These are phyloP conservation scores for Leccinum truebloodii DNA, from an alignment of 768 basidiomycete species.

Conservation along the genomic window DNA sequence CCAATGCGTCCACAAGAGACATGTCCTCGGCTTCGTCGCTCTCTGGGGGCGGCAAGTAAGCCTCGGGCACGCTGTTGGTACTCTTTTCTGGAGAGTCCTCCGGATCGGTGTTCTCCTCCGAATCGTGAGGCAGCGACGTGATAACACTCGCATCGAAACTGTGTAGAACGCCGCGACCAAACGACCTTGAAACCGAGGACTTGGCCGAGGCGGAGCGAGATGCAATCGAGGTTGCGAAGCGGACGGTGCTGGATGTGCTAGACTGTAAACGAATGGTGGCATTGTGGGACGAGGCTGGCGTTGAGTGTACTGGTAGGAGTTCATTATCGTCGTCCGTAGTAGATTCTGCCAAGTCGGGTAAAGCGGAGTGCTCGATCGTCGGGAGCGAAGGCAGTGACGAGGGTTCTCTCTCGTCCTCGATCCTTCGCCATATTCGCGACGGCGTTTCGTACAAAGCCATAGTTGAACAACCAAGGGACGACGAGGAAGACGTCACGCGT, in stretches of 20 bases:
- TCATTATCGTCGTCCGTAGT: conserved; percentile 44
- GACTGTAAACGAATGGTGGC: conserved; percentile 53
- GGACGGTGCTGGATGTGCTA: conserved; percentile 48
- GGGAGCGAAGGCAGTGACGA: conserved; percentile 82
- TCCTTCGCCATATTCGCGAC: conserved; percentile 81
- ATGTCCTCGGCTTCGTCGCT: conserved; percentile 43
- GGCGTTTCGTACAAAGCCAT: conserved; percentile 74
- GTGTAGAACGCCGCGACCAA: conserved; percentile 36
- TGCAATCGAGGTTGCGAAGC: conserved; percentile 55
- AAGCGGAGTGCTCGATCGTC: conserved; percentile 62
- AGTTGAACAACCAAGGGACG: neutral
- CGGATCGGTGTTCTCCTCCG: conserved; percentile 37
- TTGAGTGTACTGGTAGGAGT: conserved; percentile 63
- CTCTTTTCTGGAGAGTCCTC: conserved; percentile 43
- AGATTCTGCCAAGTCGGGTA: conserved; percentile 35
- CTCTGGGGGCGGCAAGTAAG: conserved; percentile 51
- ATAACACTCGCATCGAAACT: conserved; percentile 66
- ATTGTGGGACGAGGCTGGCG: conserved; percentile 56
- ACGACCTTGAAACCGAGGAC: conserved; percentile 37
- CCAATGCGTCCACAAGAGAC: conserved; percentile 59
- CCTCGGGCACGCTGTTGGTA: conserved; percentile 53
- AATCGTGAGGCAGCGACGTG: conserved; percentile 47
- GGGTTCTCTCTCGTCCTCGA: conserved; percentile 77
- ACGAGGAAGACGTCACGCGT: conserved; percentile 15
- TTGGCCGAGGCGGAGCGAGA: conserved; percentile 41